Base-by-base conservation (phyloP, 345 rosid genomes). In the Lepidium africanum region DNA sequence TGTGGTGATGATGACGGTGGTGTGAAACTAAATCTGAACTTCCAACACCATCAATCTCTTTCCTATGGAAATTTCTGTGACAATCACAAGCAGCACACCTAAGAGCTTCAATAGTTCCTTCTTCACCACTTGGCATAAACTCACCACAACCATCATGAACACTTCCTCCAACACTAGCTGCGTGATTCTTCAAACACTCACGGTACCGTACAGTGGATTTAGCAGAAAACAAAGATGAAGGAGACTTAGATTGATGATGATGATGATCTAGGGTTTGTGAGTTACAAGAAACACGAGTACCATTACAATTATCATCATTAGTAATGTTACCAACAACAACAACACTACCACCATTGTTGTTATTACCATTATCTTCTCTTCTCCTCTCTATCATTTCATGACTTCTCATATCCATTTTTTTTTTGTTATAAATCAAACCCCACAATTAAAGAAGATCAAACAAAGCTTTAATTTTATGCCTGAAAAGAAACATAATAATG, bases 71-170 rank as follows among this genome's bases (percentile, higher is more conserved):
- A 77, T 90, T 93, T 11, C 98, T 86, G 86, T 93, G 98, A 68
- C 98, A 93, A 9, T 86, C 86, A 57, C 98, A 93, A 52, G 98
- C 98, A 6, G 95, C 97, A 42, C 98, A 93, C 74, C 84, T 85
- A 37, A 93, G 81, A 64, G 97, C 94, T 62, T 86, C 97, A 0
- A 86, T 57, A 0, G 86, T 78, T 17, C 97, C 96, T n/a, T 85
- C 97, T 41, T 87, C 91, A 0, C 98, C 97, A 6, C 96, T 83
- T 0, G 98, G 95, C 97, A 93, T 90, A 81, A 93, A 93, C 91
- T 93, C 98, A 1, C 97, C 94, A 45, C 98, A 93, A 4, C 98
- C 98, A 23, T 93, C 98, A 73, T 70, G 79, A 12, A 91, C 83
- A 19, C 81, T 88, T 3, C 98, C 97, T 7, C 98, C 98, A 35